Evolutionary conservation across 352 stramenopile species (phyloP).

Genomic region (Phytophthora citricola): DNA sequence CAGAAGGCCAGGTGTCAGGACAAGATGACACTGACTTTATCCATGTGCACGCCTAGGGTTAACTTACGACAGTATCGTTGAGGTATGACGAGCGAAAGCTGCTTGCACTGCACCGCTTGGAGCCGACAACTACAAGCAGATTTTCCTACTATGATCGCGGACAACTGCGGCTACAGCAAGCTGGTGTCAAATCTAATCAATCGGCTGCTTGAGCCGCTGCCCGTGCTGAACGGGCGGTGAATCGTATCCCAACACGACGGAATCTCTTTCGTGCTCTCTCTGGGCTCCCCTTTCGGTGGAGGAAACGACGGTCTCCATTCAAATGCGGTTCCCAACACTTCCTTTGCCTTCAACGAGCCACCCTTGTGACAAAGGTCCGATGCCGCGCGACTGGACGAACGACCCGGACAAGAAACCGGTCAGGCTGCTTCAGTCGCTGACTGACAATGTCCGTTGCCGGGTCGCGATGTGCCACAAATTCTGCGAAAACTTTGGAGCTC

Average conservation of each 20-base stretch:
- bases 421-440: not conserved
- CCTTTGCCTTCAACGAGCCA: constrained; percentile 4
- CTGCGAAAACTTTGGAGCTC: constrained; percentile 16
- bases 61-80: not conserved
- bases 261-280: constrained; percentile 17
- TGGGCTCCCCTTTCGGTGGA: constrained; percentile 9
- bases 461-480: constrained; percentile 20
- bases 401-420: constrained; percentile 2
- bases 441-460: not conserved
- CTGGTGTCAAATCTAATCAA: constrained; percentile 9
- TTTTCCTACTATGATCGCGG: constrained; percentile 1
- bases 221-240: constrained; percentile 2
- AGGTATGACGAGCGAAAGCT: constrained; percentile 13
- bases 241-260: not conserved
- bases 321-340: constrained; percentile 4
- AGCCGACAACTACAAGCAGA: constrained; percentile 3
- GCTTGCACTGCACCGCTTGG: constrained; percentile 2
- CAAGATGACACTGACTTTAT: constrained; percentile 28
- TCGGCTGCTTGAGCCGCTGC: constrained; percentile 5
- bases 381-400: constrained; percentile 27
- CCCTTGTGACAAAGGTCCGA: constrained; percentile 9
- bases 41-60: constrained; percentile 3
- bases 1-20: constrained; percentile 1
- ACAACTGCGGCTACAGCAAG: constrained; percentile 1
- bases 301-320: constrained; percentile 16